Evolutionary conservation across 176 grass and related monocot genomes (phyloP), one percentile per base, ranked within the genome.

Genomic region (Aegilops umbellulata): DNA sequence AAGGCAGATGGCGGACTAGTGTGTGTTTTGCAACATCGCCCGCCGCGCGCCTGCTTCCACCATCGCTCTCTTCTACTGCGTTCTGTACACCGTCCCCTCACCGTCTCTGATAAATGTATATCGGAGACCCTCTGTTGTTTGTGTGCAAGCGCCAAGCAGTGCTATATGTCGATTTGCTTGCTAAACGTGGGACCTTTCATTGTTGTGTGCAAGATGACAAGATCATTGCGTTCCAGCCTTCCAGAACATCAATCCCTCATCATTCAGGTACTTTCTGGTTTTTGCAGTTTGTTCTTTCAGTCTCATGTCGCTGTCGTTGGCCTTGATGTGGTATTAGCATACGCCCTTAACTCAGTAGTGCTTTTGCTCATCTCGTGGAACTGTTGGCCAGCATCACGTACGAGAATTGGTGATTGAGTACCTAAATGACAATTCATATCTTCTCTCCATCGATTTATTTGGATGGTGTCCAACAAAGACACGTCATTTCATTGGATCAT

Each of bases 211-310:
- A 95, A 93, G 96, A 95, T 88, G 93, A 94, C 67, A 98, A 61
- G 86, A 93, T 95, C 35, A 86, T 94, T 30, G 96, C 91, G 1
- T 95, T 98, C 78, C 79, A 53, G 93, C 91, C 0, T 95, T 98
- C 74, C 81, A 53, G 23, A 93, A 95, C 83, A 94, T 95, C 84
- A 95, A 91, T 29, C 93, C 92, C 8, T 94, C 96, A 5, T 91
- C 93, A 7, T 91, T 94, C 86, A 95, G 92, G 96, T 98, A 93
- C 27, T 79, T 86, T 8, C 25, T 80, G 4, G 4, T 25, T 10
- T 60, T 31, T 61, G 42, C 47, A 46, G 25, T 13, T 4, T 65
- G 30, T n/a, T 83, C 66, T 34, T 24, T 7, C 42, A 16, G 23
- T 79, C 11, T 8, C 2, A 20, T 72, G 8, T 23, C 60, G n/a